Evolutionary conservation across 2,329 filamentous ascomycete genomes (phyloP), one percentile per base, ranked within the genome.

Genomic region (Colletotrichum lini): DNA sequence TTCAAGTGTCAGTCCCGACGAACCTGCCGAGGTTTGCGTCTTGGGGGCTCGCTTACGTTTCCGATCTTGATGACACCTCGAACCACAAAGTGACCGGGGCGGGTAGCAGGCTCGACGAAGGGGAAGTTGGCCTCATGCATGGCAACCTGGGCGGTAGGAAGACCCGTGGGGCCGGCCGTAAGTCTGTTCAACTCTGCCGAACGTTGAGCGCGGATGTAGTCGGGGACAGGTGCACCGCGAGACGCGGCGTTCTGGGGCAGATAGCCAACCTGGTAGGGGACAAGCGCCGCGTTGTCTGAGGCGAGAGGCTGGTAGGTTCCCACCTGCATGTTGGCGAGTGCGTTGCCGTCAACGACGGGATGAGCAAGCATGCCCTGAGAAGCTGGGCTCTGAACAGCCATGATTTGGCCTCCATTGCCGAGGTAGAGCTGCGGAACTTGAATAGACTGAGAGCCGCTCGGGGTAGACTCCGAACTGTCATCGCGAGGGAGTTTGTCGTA

Each of bases 41-140:
- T 12, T 1, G 21, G 26, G 3, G 0, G 16, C 35, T 13, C 4
- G 82, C 87, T 81, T 75, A 88, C 87, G 50, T 89, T 89, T 62
- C 77, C 82, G 42, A 90, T 80, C 71, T 84, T 84, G 23, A 89
- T 77, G 1, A 89, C 86, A 2, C 85, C 87, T 44, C 80, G 72
- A 47, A 71, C 58, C 38, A 57, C 13, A 18, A 52, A 45, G 47
- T 63, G 61, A 21, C 50, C 26, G 18, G 52, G 77, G 74, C 1
- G 77, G 72, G 54, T 79, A 75, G 8, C 78, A 76, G 4, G 79
- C 80, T 86, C 84, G 0, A 83, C 73, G 70, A 89, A 89, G 0
- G 87, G 87, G 57, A 88, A 86, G 72, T 83, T 82, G 7, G 74
- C 70, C 0, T 81, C 76, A 16, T 79, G 75, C 67, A 87, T 74